Percentiles rank a stretch among this genome's conserved stretches.
Conservation (phyloP, 257 asterid species). For the Ilex asprella region DNA sequence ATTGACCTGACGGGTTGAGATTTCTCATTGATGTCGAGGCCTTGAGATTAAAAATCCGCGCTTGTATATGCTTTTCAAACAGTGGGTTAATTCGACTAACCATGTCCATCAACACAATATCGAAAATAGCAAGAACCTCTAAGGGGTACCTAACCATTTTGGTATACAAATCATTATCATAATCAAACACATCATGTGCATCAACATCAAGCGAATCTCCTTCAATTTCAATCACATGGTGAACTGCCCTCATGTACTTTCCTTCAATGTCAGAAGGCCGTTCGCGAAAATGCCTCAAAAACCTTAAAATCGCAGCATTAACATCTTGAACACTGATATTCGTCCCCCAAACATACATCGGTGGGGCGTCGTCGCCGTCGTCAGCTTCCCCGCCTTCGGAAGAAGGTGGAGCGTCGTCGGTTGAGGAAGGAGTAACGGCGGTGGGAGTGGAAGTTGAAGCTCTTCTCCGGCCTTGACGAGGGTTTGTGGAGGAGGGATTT, state of each 20-base stretch:
- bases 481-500: constrained; percentile 45
- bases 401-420: constrained; percentile 58
- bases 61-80: constrained; percentile 92
- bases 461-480: constrained; percentile 46
- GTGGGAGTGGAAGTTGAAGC: constrained; percentile 27
- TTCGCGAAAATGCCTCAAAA: constrained; percentile 78
- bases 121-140: constrained; percentile 92
- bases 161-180: constrained; percentile 70
- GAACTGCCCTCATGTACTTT: constrained; percentile 69
- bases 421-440: constrained; percentile 63
- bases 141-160: constrained; percentile 94
- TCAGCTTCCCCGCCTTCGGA: constrained; percentile 72
- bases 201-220: constrained; percentile 98
- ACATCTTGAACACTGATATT: constrained; percentile 88
- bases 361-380: constrained; percentile 61
- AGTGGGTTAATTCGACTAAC: constrained; percentile 63
- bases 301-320: constrained; percentile 73
- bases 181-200: constrained; percentile 69
- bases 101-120: constrained; percentile 88
- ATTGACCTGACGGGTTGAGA: constrained; percentile 93
- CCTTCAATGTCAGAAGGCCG: constrained; percentile 59
- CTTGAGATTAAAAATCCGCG: constrained; percentile 80
- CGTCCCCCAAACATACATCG: constrained; percentile 95
- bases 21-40: constrained; percentile 77
- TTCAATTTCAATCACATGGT: constrained; percentile 69